These are phyloP conservation scores for Termitomyces sp. DNA, from an alignment of 768 basidiomycete species.

Conservation along the genomic window DNA sequence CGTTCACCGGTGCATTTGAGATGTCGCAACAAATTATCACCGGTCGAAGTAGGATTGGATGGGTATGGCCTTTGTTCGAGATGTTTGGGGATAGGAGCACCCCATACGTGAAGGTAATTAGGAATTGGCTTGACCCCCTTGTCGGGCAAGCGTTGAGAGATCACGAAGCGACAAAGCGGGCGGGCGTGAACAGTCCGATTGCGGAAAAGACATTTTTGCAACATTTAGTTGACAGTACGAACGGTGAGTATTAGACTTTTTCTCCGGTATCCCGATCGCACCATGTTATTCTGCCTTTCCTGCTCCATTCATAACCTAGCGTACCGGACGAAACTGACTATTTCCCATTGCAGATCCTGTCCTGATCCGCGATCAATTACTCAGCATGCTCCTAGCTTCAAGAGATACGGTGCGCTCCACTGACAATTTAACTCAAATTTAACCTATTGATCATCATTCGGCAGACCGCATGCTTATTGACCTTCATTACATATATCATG, in stretches of 20 bases:
- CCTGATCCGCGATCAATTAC: conserved; percentile 69
- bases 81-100: conserved; percentile 49
- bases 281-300: background rate
- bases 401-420: conserved; percentile 60
- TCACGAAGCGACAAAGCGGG: conserved; percentile 31
- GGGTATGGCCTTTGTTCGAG: conserved; percentile 58
- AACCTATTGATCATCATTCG: too few species aligned
- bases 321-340: background rate
- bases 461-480: conserved; percentile 66
- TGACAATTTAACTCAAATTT: background rate
- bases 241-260: conserved; percentile 35
- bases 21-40: conserved; percentile 50
- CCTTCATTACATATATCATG: conserved; percentile 66
- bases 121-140: conserved; percentile 58
- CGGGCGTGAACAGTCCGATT: conserved; percentile 30
- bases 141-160: conserved; percentile 47
- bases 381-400: conserved; percentile 73
- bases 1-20: conserved; percentile 55
- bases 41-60: conserved; percentile 43
- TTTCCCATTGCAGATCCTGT: conserved; percentile 42
- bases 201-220: conserved; percentile 61
- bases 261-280: background rate
- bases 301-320: background rate
- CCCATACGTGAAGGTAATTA: conserved; percentile 44
- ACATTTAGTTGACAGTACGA: conserved; percentile 59